A percentile compares a stretch with the other conserved stretches of the same genome.
phyloP scores from a whole-genome alignment of 2,329 filamentous ascomycete genomes.

The Emmonsiellopsis sp. region DNA sequence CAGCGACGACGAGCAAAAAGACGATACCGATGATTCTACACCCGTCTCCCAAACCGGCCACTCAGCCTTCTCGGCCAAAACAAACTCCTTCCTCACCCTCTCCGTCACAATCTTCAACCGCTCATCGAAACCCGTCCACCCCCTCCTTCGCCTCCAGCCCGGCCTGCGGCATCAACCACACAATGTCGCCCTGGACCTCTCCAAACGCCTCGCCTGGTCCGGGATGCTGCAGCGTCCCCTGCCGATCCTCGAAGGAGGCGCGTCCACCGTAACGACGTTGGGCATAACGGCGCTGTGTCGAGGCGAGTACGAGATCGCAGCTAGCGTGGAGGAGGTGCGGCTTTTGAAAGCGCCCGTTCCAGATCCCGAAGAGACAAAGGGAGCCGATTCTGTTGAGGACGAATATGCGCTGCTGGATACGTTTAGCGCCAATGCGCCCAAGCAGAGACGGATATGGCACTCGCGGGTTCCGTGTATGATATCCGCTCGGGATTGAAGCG shows the following conservation, averaged over 20 bases:
- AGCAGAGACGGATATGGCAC: slow-evolving; percentile 23
- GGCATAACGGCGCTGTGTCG: slow-evolving; percentile 67
- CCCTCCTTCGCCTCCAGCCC: slow-evolving; percentile 67
- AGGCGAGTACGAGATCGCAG: slow-evolving; percentile 74
- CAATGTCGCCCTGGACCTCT: slow-evolving; percentile 67
- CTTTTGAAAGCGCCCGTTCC: slow-evolving; percentile 27
- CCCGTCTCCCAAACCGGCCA: slow-evolving; percentile 31
- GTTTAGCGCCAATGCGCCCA: slow-evolving; percentile 9
- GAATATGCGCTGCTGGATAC: slow-evolving; percentile 6
- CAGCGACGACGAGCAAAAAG: slow-evolving; percentile 9
- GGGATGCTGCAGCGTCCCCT: slow-evolving; percentile 70
- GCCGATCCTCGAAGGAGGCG: slow-evolving; percentile 50
- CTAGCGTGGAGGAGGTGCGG: slow-evolving; percentile 69
- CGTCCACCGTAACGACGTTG: slow-evolving; percentile 52
- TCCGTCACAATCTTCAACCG: slow-evolving; percentile 66
- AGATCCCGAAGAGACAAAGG: slow-evolving; percentile 11
- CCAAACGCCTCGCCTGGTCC: slow-evolving; percentile 74
- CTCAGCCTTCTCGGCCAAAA: slow-evolving; percentile 38
- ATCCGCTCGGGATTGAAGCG: slow-evolving; percentile 13
- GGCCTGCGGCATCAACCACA: slow-evolving; percentile 63
- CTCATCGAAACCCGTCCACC: slow-evolving; percentile 55
- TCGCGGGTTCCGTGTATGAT: slow-evolving; percentile 23
- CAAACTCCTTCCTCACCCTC: slow-evolving; percentile 60
- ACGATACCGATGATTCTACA: slow-evolving; percentile 5
- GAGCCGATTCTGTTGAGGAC: slow-evolving; percentile 4